Conservation (phyloP, 2,329 filamentous ascomycete species). For the Neonectria neomacrospora region DNA sequence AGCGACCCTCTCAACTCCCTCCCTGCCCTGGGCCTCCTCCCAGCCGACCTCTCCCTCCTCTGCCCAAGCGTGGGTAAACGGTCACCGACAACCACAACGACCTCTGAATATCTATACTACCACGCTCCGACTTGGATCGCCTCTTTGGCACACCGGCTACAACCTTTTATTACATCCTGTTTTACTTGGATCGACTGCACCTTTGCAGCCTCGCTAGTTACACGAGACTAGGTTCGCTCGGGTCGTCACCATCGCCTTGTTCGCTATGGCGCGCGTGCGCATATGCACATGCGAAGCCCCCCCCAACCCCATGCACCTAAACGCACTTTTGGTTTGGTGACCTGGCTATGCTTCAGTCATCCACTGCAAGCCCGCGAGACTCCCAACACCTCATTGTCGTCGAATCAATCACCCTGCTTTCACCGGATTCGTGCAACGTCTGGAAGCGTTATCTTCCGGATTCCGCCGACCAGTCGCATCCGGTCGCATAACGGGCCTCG, state of each 20-base stretch:
- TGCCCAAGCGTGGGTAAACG: constrained; percentile 68
- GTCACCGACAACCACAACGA: constrained; percentile 27
- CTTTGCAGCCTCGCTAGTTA: constrained; percentile 29
- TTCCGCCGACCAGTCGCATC: not conserved
- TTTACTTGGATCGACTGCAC: constrained; percentile 15
- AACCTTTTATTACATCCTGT: constrained; percentile 13
- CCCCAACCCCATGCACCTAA: constrained; percentile 39
- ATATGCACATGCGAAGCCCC: constrained; percentile 39
- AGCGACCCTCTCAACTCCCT: constrained; percentile 73
- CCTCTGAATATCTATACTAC: constrained; percentile 12
- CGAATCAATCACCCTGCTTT: constrained; percentile 39
- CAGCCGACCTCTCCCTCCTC: constrained; percentile 71
- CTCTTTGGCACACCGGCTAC: constrained; percentile 24
- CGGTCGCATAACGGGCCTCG: constrained; percentile 26
- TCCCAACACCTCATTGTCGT: constrained; percentile 17
- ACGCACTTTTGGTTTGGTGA: constrained; percentile 32
- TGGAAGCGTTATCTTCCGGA: constrained; percentile 18
- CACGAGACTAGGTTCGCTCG: constrained; percentile 36
- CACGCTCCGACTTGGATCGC: constrained; percentile 22
- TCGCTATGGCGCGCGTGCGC: constrained; percentile 34
- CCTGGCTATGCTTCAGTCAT: constrained; percentile 31
- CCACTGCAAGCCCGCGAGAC: constrained; percentile 20
- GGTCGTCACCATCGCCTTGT: constrained; percentile 32
- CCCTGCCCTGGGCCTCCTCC: constrained; percentile 75
- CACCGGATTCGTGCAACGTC: constrained; percentile 33